Conservation (phyloP, 352 stramenopile species). For the Pseudoperonospora humuli region DNA sequence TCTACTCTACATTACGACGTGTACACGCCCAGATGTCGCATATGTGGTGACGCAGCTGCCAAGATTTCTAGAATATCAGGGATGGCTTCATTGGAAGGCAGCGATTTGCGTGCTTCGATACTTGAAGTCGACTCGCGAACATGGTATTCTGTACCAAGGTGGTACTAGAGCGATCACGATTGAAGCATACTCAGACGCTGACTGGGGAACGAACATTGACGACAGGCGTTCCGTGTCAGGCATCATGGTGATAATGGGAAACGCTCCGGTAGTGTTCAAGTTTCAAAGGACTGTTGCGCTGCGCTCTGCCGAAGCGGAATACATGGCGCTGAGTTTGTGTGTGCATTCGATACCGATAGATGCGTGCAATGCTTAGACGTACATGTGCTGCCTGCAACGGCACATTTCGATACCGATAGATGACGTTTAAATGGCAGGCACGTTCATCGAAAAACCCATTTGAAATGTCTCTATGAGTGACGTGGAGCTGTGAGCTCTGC, state of each 20-base stretch:
- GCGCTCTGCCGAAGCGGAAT: conserved; percentile 5
- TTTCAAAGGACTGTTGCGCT: conserved; percentile 4
- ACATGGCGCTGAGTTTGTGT: conserved; percentile 6
- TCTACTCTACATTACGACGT: conserved; percentile 1
- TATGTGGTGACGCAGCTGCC: background rate
- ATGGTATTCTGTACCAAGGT: background rate
- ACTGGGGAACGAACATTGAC: background rate
- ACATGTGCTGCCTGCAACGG: conserved; percentile 33
- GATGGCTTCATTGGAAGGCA: background rate
- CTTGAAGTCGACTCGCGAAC: background rate
- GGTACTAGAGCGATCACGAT: too few species aligned
- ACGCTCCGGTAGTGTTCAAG: conserved; percentile 3
- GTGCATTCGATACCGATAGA: conserved; percentile 1
- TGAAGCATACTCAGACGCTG: background rate
- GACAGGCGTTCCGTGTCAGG: background rate
- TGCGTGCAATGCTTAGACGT: conserved; percentile 4
- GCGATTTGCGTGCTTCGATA: conserved; percentile 1
- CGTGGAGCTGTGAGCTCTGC: conserved; percentile 13
- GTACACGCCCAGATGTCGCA: background rate
- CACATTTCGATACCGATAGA: conserved; percentile 42
- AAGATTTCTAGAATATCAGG: background rate
- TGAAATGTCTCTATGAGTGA: conserved; percentile 9
- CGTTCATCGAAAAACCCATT: conserved; percentile 23
- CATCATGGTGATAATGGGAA: conserved; percentile 1
- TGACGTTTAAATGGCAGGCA: conserved; percentile 31